phyloP scores from a whole-genome alignment of 768 basidiomycete genomes.

The Chalciporus piperatus region DNA sequence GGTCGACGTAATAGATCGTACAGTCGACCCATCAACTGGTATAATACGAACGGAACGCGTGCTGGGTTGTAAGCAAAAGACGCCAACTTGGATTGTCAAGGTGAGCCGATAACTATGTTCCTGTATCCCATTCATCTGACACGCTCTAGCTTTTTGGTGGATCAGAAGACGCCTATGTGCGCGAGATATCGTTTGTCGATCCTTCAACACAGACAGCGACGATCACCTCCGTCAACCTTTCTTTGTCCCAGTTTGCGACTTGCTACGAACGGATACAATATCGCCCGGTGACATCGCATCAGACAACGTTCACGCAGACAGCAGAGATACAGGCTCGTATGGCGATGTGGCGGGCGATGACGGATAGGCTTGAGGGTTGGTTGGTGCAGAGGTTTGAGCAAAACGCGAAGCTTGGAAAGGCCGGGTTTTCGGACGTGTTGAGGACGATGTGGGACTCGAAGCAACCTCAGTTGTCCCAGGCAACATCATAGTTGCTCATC shows the following conservation, averaged over 20 bases:
- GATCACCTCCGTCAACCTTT: slow-evolving; percentile 90
- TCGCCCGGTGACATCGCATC: slow-evolving; percentile 57
- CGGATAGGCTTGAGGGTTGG: slow-evolving; percentile 82
- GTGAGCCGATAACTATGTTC: slow-evolving; percentile 43
- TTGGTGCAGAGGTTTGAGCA: slow-evolving; percentile 87
- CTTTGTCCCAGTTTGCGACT: slow-evolving; percentile 90
- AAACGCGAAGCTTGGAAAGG: slow-evolving; percentile 86
- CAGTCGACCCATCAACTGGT: slow-evolving; percentile 79
- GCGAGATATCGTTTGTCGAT: slow-evolving; percentile 92
- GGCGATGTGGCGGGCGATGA: slow-evolving; percentile 76
- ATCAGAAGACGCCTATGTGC: slow-evolving; percentile 90
- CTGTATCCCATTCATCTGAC: slow-evolving; percentile 9
- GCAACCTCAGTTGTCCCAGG: slow-evolving; percentile 41
- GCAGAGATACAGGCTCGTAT: slow-evolving; percentile 86
- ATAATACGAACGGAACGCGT: slow-evolving; percentile 90
- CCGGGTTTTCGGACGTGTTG: slow-evolving; percentile 88
- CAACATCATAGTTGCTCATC: slow-evolving; percentile 23
- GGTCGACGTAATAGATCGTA: slow-evolving; percentile 83
- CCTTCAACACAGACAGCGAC: slow-evolving; percentile 76
- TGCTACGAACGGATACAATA: slow-evolving; percentile 92
- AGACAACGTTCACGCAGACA: slow-evolving; percentile 82
- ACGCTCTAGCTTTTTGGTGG: slow-evolving; percentile 75
- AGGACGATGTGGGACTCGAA: slow-evolving; percentile 74
- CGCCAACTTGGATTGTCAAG: slow-evolving; percentile 91
- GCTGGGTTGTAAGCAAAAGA: slow-evolving; percentile 87